Evolutionary conservation across 2,329 filamentous ascomycete species (phyloP).

Genomic region (Aspergillus proliferans): DNA sequence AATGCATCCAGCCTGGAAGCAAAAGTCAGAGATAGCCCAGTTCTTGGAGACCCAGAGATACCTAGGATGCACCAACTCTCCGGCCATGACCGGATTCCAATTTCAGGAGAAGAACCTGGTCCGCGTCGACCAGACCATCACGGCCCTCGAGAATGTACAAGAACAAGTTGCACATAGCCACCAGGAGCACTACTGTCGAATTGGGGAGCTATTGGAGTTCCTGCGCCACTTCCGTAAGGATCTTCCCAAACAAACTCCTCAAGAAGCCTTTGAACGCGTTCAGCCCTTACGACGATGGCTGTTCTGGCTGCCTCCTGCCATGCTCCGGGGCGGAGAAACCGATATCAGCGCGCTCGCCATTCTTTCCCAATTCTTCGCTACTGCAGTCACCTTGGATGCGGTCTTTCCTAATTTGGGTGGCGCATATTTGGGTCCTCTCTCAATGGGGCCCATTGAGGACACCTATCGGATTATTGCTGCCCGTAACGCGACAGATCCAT

Average conservation of each 20-base stretch:
- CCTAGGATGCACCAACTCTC: constrained; percentile 29
- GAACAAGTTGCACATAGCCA: constrained; percentile 61
- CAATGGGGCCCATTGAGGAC: constrained; percentile 75
- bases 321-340: constrained; percentile 68
- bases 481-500: constrained; percentile 56
- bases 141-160: constrained; percentile 54
- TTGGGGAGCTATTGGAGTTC: constrained; percentile 65
- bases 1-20: constrained; percentile 80
- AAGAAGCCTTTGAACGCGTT: constrained; percentile 83
- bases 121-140: constrained; percentile 60
- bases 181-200: constrained; percentile 58
- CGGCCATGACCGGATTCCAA: constrained; percentile 27
- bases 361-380: constrained; percentile 85
- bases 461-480: constrained; percentile 70
- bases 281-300: constrained; percentile 87
- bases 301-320: constrained; percentile 87
- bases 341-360: constrained; percentile 75
- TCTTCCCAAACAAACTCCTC: constrained; percentile 62
- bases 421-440: constrained; percentile 77
- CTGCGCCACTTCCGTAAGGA: constrained; percentile 66
- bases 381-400: constrained; percentile 79
- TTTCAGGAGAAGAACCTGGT: constrained; percentile 60
- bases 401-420: constrained; percentile 87
- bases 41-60: constrained; percentile 37
- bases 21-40: constrained; percentile 63